A percentile compares a stretch with the other conserved stretches of the same genome.
Conservation (phyloP, 371 early-diverging fungal species). For the Syncephalastrum contaminatum region DNA sequence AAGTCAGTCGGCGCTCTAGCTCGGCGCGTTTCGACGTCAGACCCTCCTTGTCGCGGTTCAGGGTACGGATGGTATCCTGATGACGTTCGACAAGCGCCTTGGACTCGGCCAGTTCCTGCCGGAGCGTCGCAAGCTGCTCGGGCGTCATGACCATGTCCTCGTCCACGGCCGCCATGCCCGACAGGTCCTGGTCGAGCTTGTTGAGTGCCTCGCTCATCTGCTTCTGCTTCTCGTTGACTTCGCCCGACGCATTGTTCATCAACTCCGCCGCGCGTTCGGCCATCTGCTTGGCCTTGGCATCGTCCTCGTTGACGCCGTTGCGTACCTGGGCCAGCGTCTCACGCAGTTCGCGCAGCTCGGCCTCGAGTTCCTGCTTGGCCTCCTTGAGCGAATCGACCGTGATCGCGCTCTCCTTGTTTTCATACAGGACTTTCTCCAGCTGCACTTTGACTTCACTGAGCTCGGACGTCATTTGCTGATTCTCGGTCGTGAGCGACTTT, state of each 20-base stretch:
- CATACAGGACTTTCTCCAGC: constrained; percentile 82
- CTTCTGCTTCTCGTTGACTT: constrained; percentile 73
- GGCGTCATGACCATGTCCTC: constrained; percentile 27
- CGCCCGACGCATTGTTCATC: constrained; percentile 63
- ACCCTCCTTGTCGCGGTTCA: constrained; percentile 61
- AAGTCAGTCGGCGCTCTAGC: constrained; percentile 69
- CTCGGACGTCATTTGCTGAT: constrained; percentile 68
- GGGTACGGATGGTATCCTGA: constrained; percentile 64
- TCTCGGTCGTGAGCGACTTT: constrained; percentile 56
- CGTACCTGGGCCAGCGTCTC: constrained; percentile 50
- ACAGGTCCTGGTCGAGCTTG: constrained; percentile 49
- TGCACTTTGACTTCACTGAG: constrained; percentile 73
- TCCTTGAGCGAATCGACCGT: constrained; percentile 83
- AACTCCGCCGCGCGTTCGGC: constrained; percentile 79
- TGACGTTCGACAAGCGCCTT: constrained; percentile 68
- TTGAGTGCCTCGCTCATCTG: constrained; percentile 66
- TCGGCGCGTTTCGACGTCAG: constrained; percentile 68
- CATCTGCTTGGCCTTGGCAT: constrained; percentile 73
- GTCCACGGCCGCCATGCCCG: neutral
- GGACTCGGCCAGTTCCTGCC: constrained; percentile 75
- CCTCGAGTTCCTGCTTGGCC: constrained; percentile 68
- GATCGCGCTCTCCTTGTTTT: constrained; percentile 81
- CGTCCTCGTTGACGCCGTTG: constrained; percentile 19
- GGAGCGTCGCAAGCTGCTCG: constrained; percentile 75
- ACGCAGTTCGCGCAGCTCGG: constrained; percentile 70